Evolutionary conservation across 306 rosid genomes (phyloP).

Genomic region (Gynostemma pentaphyllum): DNA sequence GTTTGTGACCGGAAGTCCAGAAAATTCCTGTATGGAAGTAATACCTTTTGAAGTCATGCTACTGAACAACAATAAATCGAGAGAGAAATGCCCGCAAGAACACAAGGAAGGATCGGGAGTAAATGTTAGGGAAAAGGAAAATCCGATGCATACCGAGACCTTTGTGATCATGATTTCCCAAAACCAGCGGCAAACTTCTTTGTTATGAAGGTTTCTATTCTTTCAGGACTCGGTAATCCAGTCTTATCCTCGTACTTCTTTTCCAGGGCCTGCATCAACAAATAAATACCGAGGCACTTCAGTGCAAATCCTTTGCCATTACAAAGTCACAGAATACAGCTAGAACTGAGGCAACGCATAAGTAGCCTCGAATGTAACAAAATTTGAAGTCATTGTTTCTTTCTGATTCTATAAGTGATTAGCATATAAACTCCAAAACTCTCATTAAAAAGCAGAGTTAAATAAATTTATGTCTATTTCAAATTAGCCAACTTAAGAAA

Average conservation of each 20-base stretch:
- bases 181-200: constrained; percentile 57
- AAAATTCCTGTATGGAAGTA: too few species aligned
- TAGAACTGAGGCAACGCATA: not conserved
- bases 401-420: not conserved
- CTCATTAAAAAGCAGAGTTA: not conserved
- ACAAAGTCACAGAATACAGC: not conserved
- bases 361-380: not conserved
- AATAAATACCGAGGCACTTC: not conserved
- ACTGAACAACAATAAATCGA: too few species aligned
- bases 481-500: not conserved
- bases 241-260: constrained; percentile 51
- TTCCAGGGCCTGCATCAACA: constrained; percentile 53
- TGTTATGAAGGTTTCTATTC: constrained; percentile 34
- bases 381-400: not conserved
- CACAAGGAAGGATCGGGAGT: too few species aligned
- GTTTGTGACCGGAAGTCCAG: too few species aligned
- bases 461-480: not conserved
- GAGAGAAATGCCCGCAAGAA: too few species aligned
- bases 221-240: constrained; percentile 75
- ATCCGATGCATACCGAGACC: constrained; percentile 16
- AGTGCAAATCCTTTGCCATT: not conserved
- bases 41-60: too few species aligned
- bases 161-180: constrained; percentile 38
- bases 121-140: not conserved
- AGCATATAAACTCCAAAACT: not conserved